Percentiles rank a stretch among this genome's conserved stretches.
Conservation (phyloP, 768 basidiomycete genomes). For the Collybia sp. region DNA sequence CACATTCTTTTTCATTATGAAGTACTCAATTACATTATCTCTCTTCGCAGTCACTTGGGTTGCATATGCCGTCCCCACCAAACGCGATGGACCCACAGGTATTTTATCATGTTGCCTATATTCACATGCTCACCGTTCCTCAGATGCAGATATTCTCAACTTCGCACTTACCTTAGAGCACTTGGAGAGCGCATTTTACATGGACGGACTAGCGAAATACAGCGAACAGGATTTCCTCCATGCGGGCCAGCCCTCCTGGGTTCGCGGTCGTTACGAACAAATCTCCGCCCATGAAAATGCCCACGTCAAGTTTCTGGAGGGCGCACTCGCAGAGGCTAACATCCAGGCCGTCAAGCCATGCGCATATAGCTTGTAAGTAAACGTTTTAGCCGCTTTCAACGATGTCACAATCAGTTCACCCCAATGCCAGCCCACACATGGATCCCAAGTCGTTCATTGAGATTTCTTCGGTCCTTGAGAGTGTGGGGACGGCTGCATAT, state of each 20-base stretch:
- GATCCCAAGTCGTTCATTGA: constrained; percentile 44
- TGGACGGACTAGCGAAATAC: constrained; percentile 33
- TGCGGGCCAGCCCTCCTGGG: constrained; percentile 40
- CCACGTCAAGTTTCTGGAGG: constrained; percentile 49
- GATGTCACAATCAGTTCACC: constrained; percentile 1
- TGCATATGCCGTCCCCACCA: not conserved
- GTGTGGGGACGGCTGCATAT: constrained; percentile 53
- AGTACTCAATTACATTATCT: not conserved
- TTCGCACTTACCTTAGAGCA: constrained; percentile 41
- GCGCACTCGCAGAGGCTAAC: constrained; percentile 35
- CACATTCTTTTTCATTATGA: not conserved
- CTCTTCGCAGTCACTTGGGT: not conserved
- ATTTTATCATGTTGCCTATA: not conserved
- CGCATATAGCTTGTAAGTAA: constrained; percentile 53
- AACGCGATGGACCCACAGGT: not conserved
- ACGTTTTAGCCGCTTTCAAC: not conserved
- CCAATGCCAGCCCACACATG: constrained; percentile 32
- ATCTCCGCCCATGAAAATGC: constrained; percentile 42
- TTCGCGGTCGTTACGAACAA: constrained; percentile 42
- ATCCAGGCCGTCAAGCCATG: constrained; percentile 43
- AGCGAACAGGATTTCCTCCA: constrained; percentile 32
- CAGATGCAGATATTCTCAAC: constrained; percentile 29
- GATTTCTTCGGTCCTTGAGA: constrained; percentile 48
- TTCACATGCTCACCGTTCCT: not conserved
- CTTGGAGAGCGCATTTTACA: constrained; percentile 42